These are phyloP conservation scores for Phytophthora colocasiae DNA, from an alignment of 352 stramenopile species.

Conservation along the genomic window DNA sequence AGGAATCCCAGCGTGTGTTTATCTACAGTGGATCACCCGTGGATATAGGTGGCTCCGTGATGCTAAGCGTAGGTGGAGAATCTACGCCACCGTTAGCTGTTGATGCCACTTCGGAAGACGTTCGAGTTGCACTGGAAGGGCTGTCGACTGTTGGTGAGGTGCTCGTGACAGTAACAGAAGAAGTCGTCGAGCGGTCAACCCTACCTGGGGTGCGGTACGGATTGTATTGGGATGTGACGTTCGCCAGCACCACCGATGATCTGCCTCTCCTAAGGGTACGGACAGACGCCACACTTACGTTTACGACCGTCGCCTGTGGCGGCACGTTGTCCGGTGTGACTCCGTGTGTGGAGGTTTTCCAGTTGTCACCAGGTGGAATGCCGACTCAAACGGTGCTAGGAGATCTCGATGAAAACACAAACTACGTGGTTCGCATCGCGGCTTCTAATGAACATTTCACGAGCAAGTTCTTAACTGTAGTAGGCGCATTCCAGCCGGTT, in stretches of 20 bases:
- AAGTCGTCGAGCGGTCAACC: conserved; percentile 27
- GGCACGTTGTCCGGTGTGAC: conserved; percentile 64
- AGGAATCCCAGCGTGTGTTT: conserved; percentile 80
- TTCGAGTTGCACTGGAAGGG: conserved; percentile 69
- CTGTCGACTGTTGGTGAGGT: conserved; percentile 69
- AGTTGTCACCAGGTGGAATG: conserved; percentile 48
- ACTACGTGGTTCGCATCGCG: conserved; percentile 54
- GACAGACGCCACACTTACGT: conserved; percentile 36
- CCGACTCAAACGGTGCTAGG: conserved; percentile 29
- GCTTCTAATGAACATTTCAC: conserved; percentile 47
- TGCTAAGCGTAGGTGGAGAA: conserved; percentile 72
- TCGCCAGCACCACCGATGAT: conserved; percentile 42
- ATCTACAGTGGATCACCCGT: conserved; percentile 67
- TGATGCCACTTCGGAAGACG: conserved; percentile 39
- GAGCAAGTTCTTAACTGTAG: conserved; percentile 32
- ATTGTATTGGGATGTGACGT: conserved; percentile 74
- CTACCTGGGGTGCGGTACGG: conserved; percentile 63
- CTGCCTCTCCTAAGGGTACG: conserved; percentile 60
- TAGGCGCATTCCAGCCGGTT: conserved; percentile 32
- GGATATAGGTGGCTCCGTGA: conserved; percentile 61
- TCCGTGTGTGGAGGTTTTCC: conserved; percentile 52
- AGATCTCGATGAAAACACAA: conserved; percentile 33
- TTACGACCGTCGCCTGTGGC: conserved; percentile 53
- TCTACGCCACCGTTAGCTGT: conserved; percentile 57
- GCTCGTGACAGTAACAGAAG: conserved; percentile 42